phyloP scores from a whole-genome alignment of 2,329 filamentous ascomycete genomes.

The Penicillium sp. region DNA sequence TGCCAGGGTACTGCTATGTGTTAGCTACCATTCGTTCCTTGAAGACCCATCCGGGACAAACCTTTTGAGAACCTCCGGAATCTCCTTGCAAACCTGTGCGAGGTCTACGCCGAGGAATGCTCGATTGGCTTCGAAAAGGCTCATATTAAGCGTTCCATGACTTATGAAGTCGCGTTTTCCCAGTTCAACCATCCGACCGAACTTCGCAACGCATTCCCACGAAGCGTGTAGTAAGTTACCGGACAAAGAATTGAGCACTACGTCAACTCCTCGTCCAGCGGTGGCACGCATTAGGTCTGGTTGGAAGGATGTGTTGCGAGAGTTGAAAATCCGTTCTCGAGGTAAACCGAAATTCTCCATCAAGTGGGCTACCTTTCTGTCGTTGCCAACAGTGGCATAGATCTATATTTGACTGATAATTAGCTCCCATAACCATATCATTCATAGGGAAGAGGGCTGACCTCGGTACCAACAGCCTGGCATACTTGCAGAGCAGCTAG shows the following conservation, averaged over 20 bases:
- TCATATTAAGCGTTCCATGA: conserved; percentile 13
- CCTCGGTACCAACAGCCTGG: conserved; percentile 16
- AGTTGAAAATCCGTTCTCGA: conserved; percentile 19
- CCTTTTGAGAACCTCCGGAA: background rate
- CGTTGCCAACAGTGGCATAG: conserved; percentile 15
- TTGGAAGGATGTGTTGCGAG: conserved; percentile 15
- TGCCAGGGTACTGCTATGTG: background rate
- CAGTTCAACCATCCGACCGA: conserved; percentile 25
- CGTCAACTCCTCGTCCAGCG: conserved; percentile 17
- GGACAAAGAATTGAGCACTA: conserved; percentile 24
- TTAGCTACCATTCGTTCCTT: background rate
- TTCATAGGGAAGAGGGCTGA: background rate
- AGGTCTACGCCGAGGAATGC: conserved; percentile 15
- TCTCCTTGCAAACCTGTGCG: background rate
- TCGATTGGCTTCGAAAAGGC: conserved; percentile 11
- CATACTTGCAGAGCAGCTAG: conserved; percentile 22
- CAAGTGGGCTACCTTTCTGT: conserved; percentile 19
- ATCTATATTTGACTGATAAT: conserved; percentile 4
- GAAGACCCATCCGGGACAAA: background rate
- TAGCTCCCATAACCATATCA: background rate
- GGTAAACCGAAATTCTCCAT: conserved; percentile 15
- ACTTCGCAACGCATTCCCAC: conserved; percentile 28
- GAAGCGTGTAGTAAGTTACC: conserved; percentile 24
- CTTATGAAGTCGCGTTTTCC: conserved; percentile 23
- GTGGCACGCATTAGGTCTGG: conserved; percentile 10